A percentile compares a stretch with the other conserved stretches of the same genome.
phyloP scores from a whole-genome alignment of 1,284 basidiomycete genomes.

The Trichosporon sp. region DNA sequence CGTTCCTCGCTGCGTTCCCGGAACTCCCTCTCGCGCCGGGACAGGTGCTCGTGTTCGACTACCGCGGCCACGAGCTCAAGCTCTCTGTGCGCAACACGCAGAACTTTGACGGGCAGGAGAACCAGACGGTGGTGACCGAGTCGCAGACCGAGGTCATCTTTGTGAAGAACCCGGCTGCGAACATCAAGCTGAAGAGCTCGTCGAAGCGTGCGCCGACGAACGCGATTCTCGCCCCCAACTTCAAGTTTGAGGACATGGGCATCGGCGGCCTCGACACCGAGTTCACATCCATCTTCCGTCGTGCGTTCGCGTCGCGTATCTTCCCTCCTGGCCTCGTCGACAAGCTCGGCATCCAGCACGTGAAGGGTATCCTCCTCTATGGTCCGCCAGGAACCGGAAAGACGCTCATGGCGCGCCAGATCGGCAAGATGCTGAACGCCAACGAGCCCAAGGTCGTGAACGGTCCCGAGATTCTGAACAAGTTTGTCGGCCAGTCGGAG shows the following conservation, averaged over 20 bases:
- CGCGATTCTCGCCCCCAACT: slow-evolving; percentile 95
- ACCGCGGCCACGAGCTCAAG: slow-evolving; percentile 82
- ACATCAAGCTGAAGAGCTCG: slow-evolving; percentile 89
- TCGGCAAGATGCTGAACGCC: slow-evolving; percentile 99
- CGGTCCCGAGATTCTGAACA: slow-evolving; percentile 91
- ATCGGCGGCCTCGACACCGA: slow-evolving; percentile 97
- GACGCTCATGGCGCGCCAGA: slow-evolving; percentile 96
- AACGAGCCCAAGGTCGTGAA: slow-evolving; percentile 98
- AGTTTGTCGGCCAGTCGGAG: slow-evolving; percentile 97
- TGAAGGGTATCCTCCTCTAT: slow-evolving; percentile 94
- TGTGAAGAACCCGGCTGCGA: slow-evolving; percentile 76
- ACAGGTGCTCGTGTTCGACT: slow-evolving; percentile 84
- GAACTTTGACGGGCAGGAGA: slow-evolving; percentile 59
- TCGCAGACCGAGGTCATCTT: slow-evolving; percentile 87
- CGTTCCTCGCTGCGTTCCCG: slow-evolving; percentile 76
- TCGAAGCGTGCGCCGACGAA: slow-evolving; percentile 89
- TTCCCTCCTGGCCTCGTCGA: slow-evolving; percentile 96
- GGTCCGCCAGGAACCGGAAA: slow-evolving; percentile 99
- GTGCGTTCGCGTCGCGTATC: slow-evolving; percentile 96
- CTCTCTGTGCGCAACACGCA: slow-evolving; percentile 70
- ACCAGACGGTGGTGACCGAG: slow-evolving; percentile 77
- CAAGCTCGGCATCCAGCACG: slow-evolving; percentile 97
- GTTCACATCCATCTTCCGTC: slow-evolving; percentile 95
- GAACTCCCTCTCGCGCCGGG: slow-evolving; percentile 63
- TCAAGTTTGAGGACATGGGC: slow-evolving; percentile 99